phyloP scores from a whole-genome alignment of 495 filamentous ascomycete species.

The Neurospora sp. region DNA sequence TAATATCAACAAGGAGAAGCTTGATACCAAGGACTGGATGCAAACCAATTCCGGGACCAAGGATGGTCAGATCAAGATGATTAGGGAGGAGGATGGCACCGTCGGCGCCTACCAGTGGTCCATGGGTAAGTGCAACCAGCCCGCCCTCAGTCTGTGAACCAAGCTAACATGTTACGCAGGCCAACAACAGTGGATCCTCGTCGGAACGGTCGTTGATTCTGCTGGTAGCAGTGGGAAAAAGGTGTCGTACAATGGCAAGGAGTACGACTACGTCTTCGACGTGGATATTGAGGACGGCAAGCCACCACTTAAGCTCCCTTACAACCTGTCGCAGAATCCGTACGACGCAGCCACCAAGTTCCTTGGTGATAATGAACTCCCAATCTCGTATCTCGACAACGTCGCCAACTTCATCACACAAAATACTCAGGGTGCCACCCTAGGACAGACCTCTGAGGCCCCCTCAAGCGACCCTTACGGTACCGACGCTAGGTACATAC shows the following conservation, averaged over 20 bases:
- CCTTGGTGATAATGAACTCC: conserved; percentile 80
- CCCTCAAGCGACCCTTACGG: conserved; percentile 59
- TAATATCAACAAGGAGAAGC: conserved; percentile 78
- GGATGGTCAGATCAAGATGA: conserved; percentile 90
- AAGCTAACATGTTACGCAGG: conserved; percentile 15
- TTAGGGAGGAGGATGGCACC: conserved; percentile 65
- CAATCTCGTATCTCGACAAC: conserved; percentile 82
- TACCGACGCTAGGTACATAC: conserved; percentile 64
- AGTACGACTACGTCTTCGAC: conserved; percentile 97
- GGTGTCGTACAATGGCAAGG: conserved; percentile 66
- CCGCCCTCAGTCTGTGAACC: not conserved
- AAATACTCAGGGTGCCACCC: conserved; percentile 77
- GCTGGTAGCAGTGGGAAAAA: conserved; percentile 68
- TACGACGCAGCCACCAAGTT: conserved; percentile 90
- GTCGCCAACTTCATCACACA: conserved; percentile 87
- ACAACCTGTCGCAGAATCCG: conserved; percentile 84
- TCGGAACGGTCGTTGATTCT: conserved; percentile 89
- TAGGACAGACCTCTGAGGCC: conserved; percentile 46
- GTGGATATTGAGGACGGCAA: conserved; percentile 96
- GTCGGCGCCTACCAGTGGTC: conserved; percentile 81
- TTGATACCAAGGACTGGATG: conserved; percentile 79
- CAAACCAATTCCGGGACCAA: conserved; percentile 70
- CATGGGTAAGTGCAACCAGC: conserved; percentile 19
- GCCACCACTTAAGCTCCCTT: conserved; percentile 86
- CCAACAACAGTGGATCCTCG: conserved; percentile 60